Percentiles rank a stretch among this genome's conserved stretches.
Conservation (phyloP, 129 eudicot genomes). For the Artemisia annua region DNA sequence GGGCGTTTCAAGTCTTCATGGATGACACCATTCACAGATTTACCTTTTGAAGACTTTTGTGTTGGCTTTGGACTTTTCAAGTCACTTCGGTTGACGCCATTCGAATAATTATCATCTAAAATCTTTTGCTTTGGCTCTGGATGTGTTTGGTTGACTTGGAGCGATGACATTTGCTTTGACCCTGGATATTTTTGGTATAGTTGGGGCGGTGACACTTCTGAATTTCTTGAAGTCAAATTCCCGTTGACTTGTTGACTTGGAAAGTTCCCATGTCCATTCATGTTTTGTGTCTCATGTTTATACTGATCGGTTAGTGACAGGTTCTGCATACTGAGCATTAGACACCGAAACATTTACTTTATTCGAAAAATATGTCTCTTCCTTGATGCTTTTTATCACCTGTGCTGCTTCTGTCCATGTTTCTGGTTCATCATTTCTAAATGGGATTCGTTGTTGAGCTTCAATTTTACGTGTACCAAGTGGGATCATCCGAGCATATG, state of each 20-base stretch:
- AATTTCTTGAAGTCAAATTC: not conserved
- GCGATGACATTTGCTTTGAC: not conserved
- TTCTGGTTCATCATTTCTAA: slow-evolving; percentile 5
- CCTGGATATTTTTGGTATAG: slow-evolving; percentile 10
- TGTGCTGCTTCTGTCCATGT: slow-evolving; percentile 21
- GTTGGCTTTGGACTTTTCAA: not conserved
- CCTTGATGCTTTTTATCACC: slow-evolving; percentile 10
- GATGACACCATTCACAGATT: slow-evolving; percentile 13
- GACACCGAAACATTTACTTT: slow-evolving; percentile 18
- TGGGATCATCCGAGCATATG: slow-evolving; percentile 34
- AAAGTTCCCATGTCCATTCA: not conserved
- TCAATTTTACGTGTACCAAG: slow-evolving; percentile 21
- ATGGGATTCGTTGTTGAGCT: not conserved
- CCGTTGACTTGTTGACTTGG: not conserved
- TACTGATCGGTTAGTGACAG: slow-evolving; percentile 16
- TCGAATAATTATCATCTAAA: not conserved
- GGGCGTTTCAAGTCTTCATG: not conserved
- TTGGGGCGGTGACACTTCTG: no score
- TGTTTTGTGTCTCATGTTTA: slow-evolving; percentile 1
- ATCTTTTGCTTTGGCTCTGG: no score
- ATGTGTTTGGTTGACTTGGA: no score
- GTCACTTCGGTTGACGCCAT: no score
- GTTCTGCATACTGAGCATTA: slow-evolving; percentile 15
- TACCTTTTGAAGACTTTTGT: slow-evolving; percentile 11
- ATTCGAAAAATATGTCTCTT: not conserved